Percentiles rank a stretch among this genome's conserved stretches.
These are phyloP conservation scores for Spathaspora girioi DNA, from an alignment of 805 yeast genomes.

Conservation along the genomic window DNA sequence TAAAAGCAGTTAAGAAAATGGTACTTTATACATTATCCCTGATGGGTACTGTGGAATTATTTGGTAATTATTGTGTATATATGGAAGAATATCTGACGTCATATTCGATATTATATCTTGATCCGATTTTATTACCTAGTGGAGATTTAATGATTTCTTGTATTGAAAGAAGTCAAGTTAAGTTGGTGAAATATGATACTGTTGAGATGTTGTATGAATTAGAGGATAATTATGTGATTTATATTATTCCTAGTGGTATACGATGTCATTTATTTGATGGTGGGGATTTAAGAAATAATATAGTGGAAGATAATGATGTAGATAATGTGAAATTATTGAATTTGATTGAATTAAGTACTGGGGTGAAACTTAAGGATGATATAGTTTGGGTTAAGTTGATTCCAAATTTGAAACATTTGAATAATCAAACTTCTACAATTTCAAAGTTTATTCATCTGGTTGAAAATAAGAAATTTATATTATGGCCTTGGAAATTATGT, in stretches of 20 bases:
- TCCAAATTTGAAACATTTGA: slow-evolving; percentile 66
- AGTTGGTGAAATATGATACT: slow-evolving; percentile 2
- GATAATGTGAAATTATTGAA: slow-evolving; percentile 22
- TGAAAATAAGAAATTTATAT: slow-evolving; percentile 50
- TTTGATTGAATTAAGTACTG: slow-evolving; percentile 33
- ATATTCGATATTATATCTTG: slow-evolving; percentile 24
- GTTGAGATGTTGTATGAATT: slow-evolving; percentile 8
- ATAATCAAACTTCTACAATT: slow-evolving; percentile 62
- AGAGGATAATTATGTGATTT: slow-evolving; percentile 26
- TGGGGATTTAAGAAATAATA: slow-evolving; percentile 15
- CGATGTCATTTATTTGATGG: slow-evolving; percentile 39
- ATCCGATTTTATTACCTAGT: slow-evolving; percentile 33
- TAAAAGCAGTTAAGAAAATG: slow-evolving; percentile 39
- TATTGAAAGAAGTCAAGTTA: slow-evolving; percentile 18
- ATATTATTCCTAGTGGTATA: slow-evolving; percentile 40
- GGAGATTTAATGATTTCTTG: slow-evolving; percentile 37
- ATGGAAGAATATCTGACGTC: slow-evolving; percentile 4
- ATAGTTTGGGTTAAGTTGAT: slow-evolving; percentile 60
- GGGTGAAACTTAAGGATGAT: slow-evolving; percentile 18
- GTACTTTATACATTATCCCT: slow-evolving; percentile 30
- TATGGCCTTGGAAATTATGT: slow-evolving; percentile 74
- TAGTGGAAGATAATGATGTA: slow-evolving; percentile 16
- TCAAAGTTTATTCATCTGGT: slow-evolving; percentile 54
- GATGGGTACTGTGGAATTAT: slow-evolving; percentile 21
- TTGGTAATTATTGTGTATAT: slow-evolving; percentile 37